Evolutionary conservation across 2,329 filamentous ascomycete genomes (phyloP), one percentile per base, ranked within the genome.

Genomic region (Talaromyces sp.): DNA sequence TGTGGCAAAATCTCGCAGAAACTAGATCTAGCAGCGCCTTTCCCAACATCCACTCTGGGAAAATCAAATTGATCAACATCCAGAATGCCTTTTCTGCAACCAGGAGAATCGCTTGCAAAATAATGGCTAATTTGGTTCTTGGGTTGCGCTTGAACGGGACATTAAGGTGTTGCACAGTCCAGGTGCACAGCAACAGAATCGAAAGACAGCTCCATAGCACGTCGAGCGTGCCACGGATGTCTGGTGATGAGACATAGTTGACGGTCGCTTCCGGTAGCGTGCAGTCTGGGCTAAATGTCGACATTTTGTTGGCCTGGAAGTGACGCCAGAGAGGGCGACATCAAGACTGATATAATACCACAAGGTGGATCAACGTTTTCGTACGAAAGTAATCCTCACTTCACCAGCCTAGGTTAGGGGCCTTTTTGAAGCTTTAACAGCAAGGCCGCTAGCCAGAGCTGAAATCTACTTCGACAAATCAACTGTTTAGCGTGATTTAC

Each of bases 181-280:
- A 67, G 10, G 64, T 66, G 55, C 66, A 69, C 7, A 64, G 58
- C 12, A 67, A 41, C 24, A 68, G 59, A 9, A 64, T 62, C 31
- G 64, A 62, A 7, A 68, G 38, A 53, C 62, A 68, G 27, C 59
- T 52, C 63, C 66, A 68, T 21, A 68, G 26, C 29, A 69, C 66
- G 54, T 67, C 61, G n/a, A 67, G 48, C 1, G 66, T 69, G 3
- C 66, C 63, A 27, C 64, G 56, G 8, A 55, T 63, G 11, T 64
- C 57, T 1, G 64, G 51, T 21, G 59, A 60, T 8, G 58, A 58
- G 21, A 67, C 65, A 52, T 61, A 67, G 48, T 56, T 62, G 29
- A 57, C 38, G 6, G 29, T 41, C 5, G 24, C 29, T 11, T 46
- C 35, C 19, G 54, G 54, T 10, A 43, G 8, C 21, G 43, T 48